Conservation (phyloP, 257 asterid species). For the Leonotis leonurus region DNA sequence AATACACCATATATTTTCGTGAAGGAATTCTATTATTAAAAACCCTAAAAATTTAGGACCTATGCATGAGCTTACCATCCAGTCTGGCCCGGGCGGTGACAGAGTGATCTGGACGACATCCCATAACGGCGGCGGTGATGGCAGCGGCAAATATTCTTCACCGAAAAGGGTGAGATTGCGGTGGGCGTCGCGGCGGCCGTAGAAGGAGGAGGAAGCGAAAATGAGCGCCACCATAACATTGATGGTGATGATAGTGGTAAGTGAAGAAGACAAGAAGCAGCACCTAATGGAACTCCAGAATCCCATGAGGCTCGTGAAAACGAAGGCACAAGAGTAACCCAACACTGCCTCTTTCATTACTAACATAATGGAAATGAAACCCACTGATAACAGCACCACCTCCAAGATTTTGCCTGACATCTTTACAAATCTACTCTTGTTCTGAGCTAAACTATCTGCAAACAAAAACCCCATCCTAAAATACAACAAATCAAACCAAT, state of each 20-base stretch:
- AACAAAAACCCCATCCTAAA: slow-evolving; percentile 26
- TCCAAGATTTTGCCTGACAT: slow-evolving; percentile 30
- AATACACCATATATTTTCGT: no score
- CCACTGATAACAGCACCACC: slow-evolving; percentile 39
- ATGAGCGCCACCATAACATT: slow-evolving; percentile 35
- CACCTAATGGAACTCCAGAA: slow-evolving; percentile 19
- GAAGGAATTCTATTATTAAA: no score
- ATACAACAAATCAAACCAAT: neutral
- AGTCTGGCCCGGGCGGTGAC: neutral
- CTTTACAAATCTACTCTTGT: slow-evolving; percentile 23
- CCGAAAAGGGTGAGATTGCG: neutral
- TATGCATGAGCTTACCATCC: no score
- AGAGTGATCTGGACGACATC: neutral
- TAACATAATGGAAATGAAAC: slow-evolving; percentile 27
- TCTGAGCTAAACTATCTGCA: slow-evolving; percentile 22
- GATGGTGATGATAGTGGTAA: slow-evolving; percentile 26
- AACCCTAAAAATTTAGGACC: no score
- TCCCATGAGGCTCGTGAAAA: slow-evolving; percentile 23
- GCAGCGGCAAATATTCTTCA: neutral
- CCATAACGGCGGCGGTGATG: neutral
- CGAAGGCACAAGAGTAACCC: slow-evolving; percentile 17
- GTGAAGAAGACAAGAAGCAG: slow-evolving; percentile 37
- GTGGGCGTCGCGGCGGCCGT: slow-evolving; percentile 11
- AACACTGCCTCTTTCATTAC: slow-evolving; percentile 28
- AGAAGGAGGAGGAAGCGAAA: slow-evolving; percentile 28